These are phyloP conservation scores for Hawksworthiomyces lignivorus DNA, from an alignment of 2,329 filamentous ascomycete species.

Conservation along the genomic window DNA sequence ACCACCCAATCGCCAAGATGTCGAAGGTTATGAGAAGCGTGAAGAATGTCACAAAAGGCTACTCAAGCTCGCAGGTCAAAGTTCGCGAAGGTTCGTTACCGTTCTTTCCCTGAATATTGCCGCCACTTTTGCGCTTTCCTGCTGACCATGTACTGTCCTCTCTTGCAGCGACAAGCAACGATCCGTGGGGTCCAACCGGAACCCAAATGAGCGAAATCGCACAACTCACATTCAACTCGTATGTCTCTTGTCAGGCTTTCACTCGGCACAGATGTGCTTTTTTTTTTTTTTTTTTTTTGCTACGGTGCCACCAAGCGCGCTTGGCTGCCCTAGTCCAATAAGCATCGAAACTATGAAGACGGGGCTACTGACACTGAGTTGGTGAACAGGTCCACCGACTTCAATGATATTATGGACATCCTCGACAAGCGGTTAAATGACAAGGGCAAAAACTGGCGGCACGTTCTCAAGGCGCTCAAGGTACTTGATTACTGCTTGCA, in stretches of 20 bases:
- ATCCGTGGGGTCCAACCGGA: conserved; percentile 95
- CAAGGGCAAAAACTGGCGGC: conserved; percentile 99
- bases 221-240: conserved; percentile 97
- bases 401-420: conserved; percentile 99
- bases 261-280: no score
- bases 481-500: conserved; percentile 97
- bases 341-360: no score
- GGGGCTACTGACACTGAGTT: conserved; percentile 8
- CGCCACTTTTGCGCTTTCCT: no score
- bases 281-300: not conserved
- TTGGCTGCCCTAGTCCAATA: no score
- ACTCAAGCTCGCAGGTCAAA: conserved; percentile 93
- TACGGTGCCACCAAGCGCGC: no score
- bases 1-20: conserved; percentile 50
- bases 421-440: conserved; percentile 97
- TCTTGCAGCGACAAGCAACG: conserved; percentile 83
- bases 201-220: conserved; percentile 99
- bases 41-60: conserved; percentile 99
- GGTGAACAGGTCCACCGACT: conserved; percentile 71
- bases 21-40: conserved; percentile 95
- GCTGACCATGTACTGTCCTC: conserved; percentile 1
- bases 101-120: not conserved
- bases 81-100: conserved; percentile 78
- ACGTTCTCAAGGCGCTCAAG: conserved; percentile 94
- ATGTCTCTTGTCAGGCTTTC: no score